Conservation (phyloP, 257 asterid genomes). For the Fraxinus excelsior region DNA sequence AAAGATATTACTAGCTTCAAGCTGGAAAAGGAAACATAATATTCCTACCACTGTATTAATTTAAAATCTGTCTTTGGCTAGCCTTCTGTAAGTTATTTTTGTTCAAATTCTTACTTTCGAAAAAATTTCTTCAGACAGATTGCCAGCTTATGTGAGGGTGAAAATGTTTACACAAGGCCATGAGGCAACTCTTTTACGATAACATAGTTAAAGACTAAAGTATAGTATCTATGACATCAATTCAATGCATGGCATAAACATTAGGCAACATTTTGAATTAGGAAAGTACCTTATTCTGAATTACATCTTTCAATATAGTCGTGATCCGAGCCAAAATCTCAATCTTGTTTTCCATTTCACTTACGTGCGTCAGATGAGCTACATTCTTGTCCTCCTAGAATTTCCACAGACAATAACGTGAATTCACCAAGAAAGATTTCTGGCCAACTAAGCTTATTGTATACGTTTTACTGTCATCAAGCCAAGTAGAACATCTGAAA, state of each 20-base stretch:
- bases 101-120: background rate
- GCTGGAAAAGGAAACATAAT: too few species aligned
- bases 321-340: constrained; percentile 89
- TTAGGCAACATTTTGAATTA: constrained; percentile 17
- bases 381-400: constrained; percentile 92
- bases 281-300: constrained; percentile 81
- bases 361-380: constrained; percentile 89
- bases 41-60: too few species aligned
- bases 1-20: too few species aligned
- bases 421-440: constrained; percentile 19
- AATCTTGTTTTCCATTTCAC: constrained; percentile 95
- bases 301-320: constrained; percentile 84
- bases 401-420: constrained; percentile 21
- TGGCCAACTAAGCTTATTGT: constrained; percentile 13
- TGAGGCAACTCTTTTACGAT: background rate
- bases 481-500: background rate
- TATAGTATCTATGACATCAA: constrained; percentile 5
- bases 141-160: background rate
- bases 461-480: constrained; percentile 11
- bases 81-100: background rate
- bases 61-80: background rate
- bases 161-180: background rate
- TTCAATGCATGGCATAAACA: background rate
- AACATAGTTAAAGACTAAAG: background rate
- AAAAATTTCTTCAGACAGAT: background rate